phyloP scores from a whole-genome alignment of 441 rosid genomes.

The Gossypium lobatum region DNA sequence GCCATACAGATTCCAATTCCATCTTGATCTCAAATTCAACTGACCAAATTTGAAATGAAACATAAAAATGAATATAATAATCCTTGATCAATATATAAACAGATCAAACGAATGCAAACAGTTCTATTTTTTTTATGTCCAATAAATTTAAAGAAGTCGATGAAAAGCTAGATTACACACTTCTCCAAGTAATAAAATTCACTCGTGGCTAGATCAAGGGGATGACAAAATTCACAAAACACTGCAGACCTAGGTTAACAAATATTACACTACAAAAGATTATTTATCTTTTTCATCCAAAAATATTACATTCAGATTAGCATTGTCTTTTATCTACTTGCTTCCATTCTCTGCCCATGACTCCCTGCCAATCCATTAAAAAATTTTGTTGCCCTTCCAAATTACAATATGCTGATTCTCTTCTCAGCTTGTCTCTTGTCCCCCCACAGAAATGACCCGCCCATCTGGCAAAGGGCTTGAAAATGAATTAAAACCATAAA shows the following conservation, averaged over 20 bases:
- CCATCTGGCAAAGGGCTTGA: constrained; percentile 15
- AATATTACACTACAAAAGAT: constrained; percentile 28
- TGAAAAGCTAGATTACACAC: background rate
- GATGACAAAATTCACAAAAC: constrained; percentile 20
- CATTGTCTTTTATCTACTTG: constrained; percentile 12
- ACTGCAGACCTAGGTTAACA: constrained; percentile 23
- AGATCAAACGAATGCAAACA: too few species aligned
- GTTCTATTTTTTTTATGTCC: too few species aligned
- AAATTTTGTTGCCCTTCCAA: constrained; percentile 21
- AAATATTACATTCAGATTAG: constrained; percentile 44
- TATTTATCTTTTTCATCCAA: constrained; percentile 13
- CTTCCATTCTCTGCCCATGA: constrained; percentile 33
- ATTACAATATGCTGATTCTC: constrained; percentile 17
- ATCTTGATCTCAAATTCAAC: too few species aligned
- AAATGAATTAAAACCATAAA: constrained; percentile 23
- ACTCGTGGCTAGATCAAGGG: constrained; percentile 7
- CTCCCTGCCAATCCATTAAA: constrained; percentile 18
- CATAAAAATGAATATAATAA: too few species aligned
- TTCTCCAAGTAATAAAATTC: constrained; percentile 8
- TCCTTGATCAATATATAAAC: too few species aligned
- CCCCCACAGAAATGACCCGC: constrained; percentile 12
- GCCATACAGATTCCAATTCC: too few species aligned
- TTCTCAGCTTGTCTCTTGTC: constrained; percentile 24
- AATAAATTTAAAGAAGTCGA: too few species aligned
- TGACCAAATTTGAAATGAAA: too few species aligned